Evolutionary conservation across 2,329 filamentous ascomycete genomes (phyloP), one percentile per base, ranked within the genome.

Genomic region (Chrysosporium queenslandicum): DNA sequence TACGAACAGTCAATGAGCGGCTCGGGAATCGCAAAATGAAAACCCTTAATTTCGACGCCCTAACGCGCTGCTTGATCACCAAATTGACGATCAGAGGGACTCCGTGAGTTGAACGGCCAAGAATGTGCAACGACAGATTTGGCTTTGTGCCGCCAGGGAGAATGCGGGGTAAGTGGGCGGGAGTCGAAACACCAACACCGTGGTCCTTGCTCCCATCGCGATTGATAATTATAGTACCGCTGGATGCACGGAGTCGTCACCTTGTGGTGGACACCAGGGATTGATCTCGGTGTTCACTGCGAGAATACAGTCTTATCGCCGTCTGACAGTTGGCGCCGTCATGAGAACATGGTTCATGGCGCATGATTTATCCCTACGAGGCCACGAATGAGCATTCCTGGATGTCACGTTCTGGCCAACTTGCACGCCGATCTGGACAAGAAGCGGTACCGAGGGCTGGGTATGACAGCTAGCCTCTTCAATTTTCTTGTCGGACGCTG

Each of bases 301-400:
- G 9, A 39, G 3, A 39, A 18, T 39, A 21, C 11, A 39, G 6
- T 6, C 11, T 6, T 43, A 43, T 27, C n/a, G 11, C 8, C 11
- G 14, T 29, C 40, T 27, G 7, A 5, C 7, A 34, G 12, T 4
- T 29, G 32, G 11, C 14, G 23, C 36, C 18, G 21, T 32, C 36
- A 18, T 40, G 37, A 23, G 21, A 50, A 20, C 47, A 50, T 41
- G 47, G 37, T 23, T 41, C 36, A 40, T 25, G 47, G 37, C 20
- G 37, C 47, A 34, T 36, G n/a, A 41, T 12, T 50, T 23, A 41
- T 50, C 47, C 47, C 47, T 50, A 50, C 47, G 47, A 42, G 47
- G 47, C 47, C 14, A 50, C 47, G 47, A 50, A 50, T 50, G 25
- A 42, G 5, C 27, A 34, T 23, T 9, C 11, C 16, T 14, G n/a